Evolutionary conservation across 352 stramenopile genomes (phyloP), one percentile per base, ranked within the genome.

Genomic region (Saprolegnia diclina): DNA sequence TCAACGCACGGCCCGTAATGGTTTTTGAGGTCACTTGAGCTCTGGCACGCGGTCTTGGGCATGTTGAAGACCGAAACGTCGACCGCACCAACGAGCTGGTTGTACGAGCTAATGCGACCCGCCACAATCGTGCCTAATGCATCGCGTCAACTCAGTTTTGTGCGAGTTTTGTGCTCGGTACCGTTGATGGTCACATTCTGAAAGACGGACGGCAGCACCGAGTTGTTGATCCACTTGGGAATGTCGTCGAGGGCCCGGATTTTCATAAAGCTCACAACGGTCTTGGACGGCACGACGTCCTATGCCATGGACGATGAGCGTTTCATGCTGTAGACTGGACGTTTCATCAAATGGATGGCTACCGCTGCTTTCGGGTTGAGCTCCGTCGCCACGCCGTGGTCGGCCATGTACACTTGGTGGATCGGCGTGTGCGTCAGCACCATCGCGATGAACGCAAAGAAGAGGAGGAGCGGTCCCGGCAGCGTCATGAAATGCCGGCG

Each of bases 241-340:
- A 74, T 72, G 42, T 87, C 78, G 4, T 42, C 56, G 52, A 77
- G 63, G 6, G 66, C 64, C 26, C 71, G 66, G 26, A 87, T 79
- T 57, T 83, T 85, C 48, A 62, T 56, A 48, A 85, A 83, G 35
- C 85, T 85, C 32, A 82, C 71, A 22, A 61, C 75, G 26, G 77
- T 82, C 70, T 79, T 70, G 10, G 53, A 46, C 45, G 74, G 83
- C 57, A 83, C 65, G 0, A 73, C 79, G 65, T 89, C 79, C 62
- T 68, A 29, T n/a, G 26, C 24, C 14, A 26, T 26, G 66, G 9
- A 19, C 9, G 13, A 18, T 42, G 59, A 59, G 11, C 10, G 22
- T 35, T 35, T 35, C 29, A 35, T 35, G 29, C 29, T 35, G 29
- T 35, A 35, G 21, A 67, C 19, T 21, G 63, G 40, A 5, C 7